Base-by-base conservation (phyloP, 2,329 filamentous ascomycete species). In the Fusarium heterosporum region DNA sequence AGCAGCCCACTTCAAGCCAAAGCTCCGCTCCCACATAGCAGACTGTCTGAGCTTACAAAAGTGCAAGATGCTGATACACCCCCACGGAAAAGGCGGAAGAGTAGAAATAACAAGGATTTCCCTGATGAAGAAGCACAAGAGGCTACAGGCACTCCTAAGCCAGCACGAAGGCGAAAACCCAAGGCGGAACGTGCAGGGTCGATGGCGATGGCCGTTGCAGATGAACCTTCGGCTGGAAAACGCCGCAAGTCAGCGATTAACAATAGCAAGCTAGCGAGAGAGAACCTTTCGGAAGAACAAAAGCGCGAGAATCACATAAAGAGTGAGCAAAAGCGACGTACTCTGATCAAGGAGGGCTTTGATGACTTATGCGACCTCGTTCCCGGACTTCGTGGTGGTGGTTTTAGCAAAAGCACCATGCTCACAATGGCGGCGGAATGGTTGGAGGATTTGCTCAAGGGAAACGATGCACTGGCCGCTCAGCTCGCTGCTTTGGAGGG, bases 271-370 rank as follows among this genome's bases (percentile, higher is more conserved):
- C 58, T 79, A 3, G 74, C 82, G 4, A 80, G 90, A 26, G 90
- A 89, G 74, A 97, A 97, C 70, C 88, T 96, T 6, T 87, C 89
- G 0, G 91, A 95, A 69, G 89, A 91, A 61, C 91, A 96, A 77
- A 96, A 95, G 78, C 85, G 92, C 43, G 90, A 89, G 72, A 97
- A 97, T 70, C 93, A 96, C 74, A 96, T 97, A 67, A 84, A 89
- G 51, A 96, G 93, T 51, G 93, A 96, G 75, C 92, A 97, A 79
- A 96, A 96, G 78, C 86, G 93, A 32, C 85, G 93, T 46, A 93
- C 92, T 26, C 82, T 93, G 45, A 95, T 95, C 72, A 91, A 93
- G 74, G 86, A 91, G 68, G 92, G 92, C 0, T 97, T 95, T 71
- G 90, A 93, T 41, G 91, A 95, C 58, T 80, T 97, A n/a, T 87